Base-by-base conservation (phyloP, 2,329 filamentous ascomycete genomes). In the Xylariaceae sp. region DNA sequence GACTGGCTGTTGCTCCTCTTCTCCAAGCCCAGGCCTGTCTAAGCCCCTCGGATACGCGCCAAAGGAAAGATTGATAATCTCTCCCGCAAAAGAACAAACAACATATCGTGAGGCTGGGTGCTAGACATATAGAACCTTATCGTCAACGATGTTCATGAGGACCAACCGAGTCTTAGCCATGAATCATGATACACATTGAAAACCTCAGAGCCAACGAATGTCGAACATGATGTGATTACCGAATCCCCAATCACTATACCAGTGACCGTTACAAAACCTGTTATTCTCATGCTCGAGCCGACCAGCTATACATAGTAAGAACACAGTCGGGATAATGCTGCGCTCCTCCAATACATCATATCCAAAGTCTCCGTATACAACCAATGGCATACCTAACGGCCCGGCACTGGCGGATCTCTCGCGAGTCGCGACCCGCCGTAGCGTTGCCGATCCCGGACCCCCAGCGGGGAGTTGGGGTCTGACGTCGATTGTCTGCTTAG, bases 391-490 rank as follows among this genome's bases (percentile, higher is more conserved):
- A 32, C 36, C 13, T 30, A 12, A 32, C n/a, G 22, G 15, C 36
- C 30, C 21, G 30, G 21, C 19, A 36, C 30, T 49, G 19, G 15
- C n/a, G n/a, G 22, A 22, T 9, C 34, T 9, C 43, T n/a, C n/a
- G n/a, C n/a, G n/a, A n/a, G n/a, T n/a, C 43, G 37, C 32, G 10
- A 21, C 22, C 13, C 16, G 5, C 40, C 54, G 42, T 40, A n/a
- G 36, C 32, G 43, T 13, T 43, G 41, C 47, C 47, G 55, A 57
- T 58, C 34, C 56, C 48, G 56, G 56, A 49, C 37, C 26, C 42
- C 48, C 18, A 54, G 56, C 54, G 56, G 53, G 52, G 54, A 56
- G 49, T 49, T 48, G 54, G 47, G 40, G 8, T 34, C 44, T 37
- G 45, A 44, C 29, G 52, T 30, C 43, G 40, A 42, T 26, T 50